These are phyloP conservation scores for Eucalyptus camaldulensis DNA, from an alignment of 345 rosid species.

Conservation along the genomic window DNA sequence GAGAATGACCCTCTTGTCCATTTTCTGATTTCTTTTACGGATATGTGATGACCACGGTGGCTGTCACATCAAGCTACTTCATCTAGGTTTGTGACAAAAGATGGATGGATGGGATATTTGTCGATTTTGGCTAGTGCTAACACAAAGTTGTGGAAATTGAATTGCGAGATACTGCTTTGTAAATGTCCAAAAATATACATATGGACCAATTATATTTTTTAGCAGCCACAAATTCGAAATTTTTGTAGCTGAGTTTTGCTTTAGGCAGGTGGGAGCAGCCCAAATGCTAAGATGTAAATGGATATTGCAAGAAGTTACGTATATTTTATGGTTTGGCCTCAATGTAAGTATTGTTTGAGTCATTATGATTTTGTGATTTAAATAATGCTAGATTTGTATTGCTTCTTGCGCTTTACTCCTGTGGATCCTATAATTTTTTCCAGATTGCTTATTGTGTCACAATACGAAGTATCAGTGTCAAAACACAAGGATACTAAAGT, in stretches of 20 bases:
- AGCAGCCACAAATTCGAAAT: no score
- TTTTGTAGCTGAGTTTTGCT: background rate
- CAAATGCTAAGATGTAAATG: background rate
- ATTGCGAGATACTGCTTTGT: no score
- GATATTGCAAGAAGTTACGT: background rate
- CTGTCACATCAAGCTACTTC: no score
- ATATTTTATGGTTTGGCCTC: background rate
- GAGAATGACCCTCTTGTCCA: no score
- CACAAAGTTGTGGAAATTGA: no score
- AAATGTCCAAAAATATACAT: no score
- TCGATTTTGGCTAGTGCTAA: no score
- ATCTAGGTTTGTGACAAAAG: no score
- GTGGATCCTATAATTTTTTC: background rate
- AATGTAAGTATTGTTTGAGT: background rate
- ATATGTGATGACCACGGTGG: no score
- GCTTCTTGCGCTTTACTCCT: background rate
- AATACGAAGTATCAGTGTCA: background rate
- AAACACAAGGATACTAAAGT: background rate
- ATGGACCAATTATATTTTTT: no score
- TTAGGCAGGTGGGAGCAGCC: background rate
- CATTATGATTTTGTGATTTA: background rate
- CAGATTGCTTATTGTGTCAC: background rate
- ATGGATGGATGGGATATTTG: no score
- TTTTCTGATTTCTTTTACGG: no score
- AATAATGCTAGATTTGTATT: background rate